Base-by-base conservation (phyloP, 1,139 yeast genomes). In the Debaryomyces fabryi region DNA sequence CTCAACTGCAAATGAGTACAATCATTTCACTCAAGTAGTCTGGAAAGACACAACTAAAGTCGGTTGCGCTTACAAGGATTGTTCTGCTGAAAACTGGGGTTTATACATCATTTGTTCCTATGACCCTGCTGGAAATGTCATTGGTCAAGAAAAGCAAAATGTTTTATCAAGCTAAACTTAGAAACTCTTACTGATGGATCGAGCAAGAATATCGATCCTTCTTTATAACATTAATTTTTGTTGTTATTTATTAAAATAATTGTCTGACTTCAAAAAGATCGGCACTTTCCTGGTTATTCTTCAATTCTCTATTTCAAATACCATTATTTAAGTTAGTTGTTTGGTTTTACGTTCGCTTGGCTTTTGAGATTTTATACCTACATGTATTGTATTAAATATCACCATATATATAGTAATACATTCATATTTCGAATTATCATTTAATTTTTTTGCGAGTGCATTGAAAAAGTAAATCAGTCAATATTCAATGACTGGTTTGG, bases 1-100 rank as follows among this genome's bases (percentile, higher is more conserved):
- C 68, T 52, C 63, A 10, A 37, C 63, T 6, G 67, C 71, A 21
- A 55, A 59, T 45, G 51, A 62, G 6, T 68, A 63, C 48, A 85
- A 88, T 55, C 96, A 89, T 69, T 89, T 89, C 76, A 88, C 96
- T 39, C 96, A 88, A 69, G 79, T 89, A 53, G 84, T 89, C 46
- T 89, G 97, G 96, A 84, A 83, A 66, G 67, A 71, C 23, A 73
- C 91, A 47, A 76, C 84, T 42, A 69, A 81, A 62, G 67, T 89
- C 20, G 96, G 96, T 30, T 89, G 96, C 71, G 93, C 74, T 20
- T 58, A 58, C 53, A 66, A 70, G 51, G 69, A 72, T 47, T 79
- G 83, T 56, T 72, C 76, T 16, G 59, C 63, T n/a, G 62, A 67
- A 49, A 60, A 59, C 52, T 74, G 71, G 66, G 78, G 79, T 5